These are phyloP conservation scores for Geotrichum aggregatum DNA, from an alignment of 1,139 yeast genomes.

Conservation along the genomic window DNA sequence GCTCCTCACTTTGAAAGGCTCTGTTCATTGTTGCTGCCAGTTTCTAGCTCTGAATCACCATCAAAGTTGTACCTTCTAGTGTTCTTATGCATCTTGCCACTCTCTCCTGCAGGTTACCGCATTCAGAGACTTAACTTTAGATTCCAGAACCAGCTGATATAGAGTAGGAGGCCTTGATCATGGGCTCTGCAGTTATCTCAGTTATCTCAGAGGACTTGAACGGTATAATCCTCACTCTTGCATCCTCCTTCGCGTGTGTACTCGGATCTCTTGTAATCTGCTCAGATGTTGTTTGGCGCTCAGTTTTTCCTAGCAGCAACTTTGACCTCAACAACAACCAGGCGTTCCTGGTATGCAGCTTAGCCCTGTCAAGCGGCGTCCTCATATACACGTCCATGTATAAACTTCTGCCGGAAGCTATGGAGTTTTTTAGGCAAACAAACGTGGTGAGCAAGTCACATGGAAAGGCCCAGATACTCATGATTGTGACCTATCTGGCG, in stretches of 20 bases:
- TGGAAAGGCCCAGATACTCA: constrained; percentile 37
- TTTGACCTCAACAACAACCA: constrained; percentile 60
- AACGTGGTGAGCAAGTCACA: constrained; percentile 27
- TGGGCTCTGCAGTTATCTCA: background rate
- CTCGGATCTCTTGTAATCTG: constrained; percentile 57
- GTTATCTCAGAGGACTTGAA: constrained; percentile 31
- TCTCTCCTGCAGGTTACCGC: background rate
- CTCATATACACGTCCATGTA: constrained; percentile 67
- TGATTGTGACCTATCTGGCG: constrained; percentile 49
- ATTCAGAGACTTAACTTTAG: background rate
- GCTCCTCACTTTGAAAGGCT: too few relatives aligned
- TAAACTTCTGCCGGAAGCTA: constrained; percentile 66
- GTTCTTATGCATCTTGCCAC: background rate
- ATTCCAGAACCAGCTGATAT: background rate
- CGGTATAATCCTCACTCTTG: constrained; percentile 56
- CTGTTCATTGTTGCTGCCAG: too few relatives aligned
- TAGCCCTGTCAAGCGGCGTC: constrained; percentile 69
- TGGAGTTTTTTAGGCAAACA: constrained; percentile 37
- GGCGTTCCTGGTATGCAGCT: constrained; percentile 57
- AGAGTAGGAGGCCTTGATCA: background rate
- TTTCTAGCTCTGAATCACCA: background rate
- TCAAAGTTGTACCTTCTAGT: too few relatives aligned
- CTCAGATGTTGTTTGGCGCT: constrained; percentile 47
- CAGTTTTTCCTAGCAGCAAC: constrained; percentile 35
- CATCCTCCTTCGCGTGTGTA: constrained; percentile 56